Base-by-base conservation (phyloP, 2,329 filamentous ascomycete genomes). In the Remersonia thermophila region DNA sequence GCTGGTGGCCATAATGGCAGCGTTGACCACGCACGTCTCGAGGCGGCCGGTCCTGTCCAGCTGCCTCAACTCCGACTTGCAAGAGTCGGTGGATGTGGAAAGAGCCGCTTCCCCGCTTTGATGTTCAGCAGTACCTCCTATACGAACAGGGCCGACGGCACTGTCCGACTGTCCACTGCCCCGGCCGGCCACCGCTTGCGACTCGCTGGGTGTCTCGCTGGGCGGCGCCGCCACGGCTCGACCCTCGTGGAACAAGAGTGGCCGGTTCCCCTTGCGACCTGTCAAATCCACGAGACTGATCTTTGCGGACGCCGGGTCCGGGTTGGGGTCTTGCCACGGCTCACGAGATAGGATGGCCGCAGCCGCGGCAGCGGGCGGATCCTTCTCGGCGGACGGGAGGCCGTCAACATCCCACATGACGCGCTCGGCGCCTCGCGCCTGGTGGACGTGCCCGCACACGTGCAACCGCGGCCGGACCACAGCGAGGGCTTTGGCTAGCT, bases 11-110 rank as follows among this genome's bases (percentile, higher is more conserved):
- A 81, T 71, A 43, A 87, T 77, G 14, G 83, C 77, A 18, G 82
- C 82, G 58, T 93, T 93, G 47, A 91, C 70, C 36, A 93, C 62
- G 52, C 77, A 87, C 1, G 83, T 91, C 60, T 89, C 80, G 41
- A 53, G 62, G 47, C 73, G 65, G 31, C 64, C 42, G 2, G 18
- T 23, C 14, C 34, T 34, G 17, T 27, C 61, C 45, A 59, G 53
- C 20, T 65, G 55, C 3, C 61, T 62, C 3, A 69, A 69, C 44
- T 61, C 57, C 18, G 31, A 23, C 16, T 11, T 25, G 16, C 3
- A 30, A 27, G 7, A n/a, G 20, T 9, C 20, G 7, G 17, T n/a
- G n/a, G n/a, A n/a, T n/a, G n/a, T n/a, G n/a, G n/a, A n/a, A n/a
- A n/a, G n/a, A n/a, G n/a, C n/a, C n/a, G n/a, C n/a, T n/a, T n/a